Base-by-base conservation (phyloP, 1,284 basidiomycete genomes). In the Ganoderma meredithae region DNA sequence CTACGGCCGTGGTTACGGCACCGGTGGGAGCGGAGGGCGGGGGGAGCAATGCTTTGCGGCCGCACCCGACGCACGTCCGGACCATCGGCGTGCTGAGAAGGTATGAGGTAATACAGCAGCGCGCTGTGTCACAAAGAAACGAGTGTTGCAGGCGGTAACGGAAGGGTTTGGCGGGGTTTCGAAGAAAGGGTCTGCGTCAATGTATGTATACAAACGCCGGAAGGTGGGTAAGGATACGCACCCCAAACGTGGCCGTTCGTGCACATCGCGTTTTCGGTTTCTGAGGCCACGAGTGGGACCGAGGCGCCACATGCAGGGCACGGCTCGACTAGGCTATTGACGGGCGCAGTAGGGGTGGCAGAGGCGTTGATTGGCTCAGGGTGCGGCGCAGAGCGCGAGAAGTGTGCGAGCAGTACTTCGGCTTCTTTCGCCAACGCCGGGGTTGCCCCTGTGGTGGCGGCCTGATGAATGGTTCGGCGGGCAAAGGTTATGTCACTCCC, bases 91-190 rank as follows among this genome's bases (percentile, higher is more conserved):
- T 92, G 36, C 90, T 82, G 41, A 93, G 82, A 65, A 92, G 85
- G 76, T 91, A 90, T 44, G 89, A 89, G 58, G 91, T 93, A 65
- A 92, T 82, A 17, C 89, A 90, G 76, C 91, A 93, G 58, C 91
- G 86, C 61, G 83, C 90, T 92, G 74, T 68, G 67, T 69, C 66
- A 65, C 3, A 25, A 17, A 40, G n/a, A 27, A 62, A 43, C 3
- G 12, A 31, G 27, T 22, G 25, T 13, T 31, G 13, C 9, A n/a
- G n/a, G 44, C 44, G 43, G 25, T 33, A 63, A 22, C 31, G 15
- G 17, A 25, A 5, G 19, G n/a, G 13, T 12, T 25, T 33, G 25
- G 52, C 17, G 40, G 43, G 22, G 65, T 13, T 33, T 33, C 9
- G 52, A 52, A 67, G 19, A 52, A 12, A 39, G 31, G 47, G 39